phyloP scores from a whole-genome alignment of 768 basidiomycete species.

The Auricularia heimuer region DNA sequence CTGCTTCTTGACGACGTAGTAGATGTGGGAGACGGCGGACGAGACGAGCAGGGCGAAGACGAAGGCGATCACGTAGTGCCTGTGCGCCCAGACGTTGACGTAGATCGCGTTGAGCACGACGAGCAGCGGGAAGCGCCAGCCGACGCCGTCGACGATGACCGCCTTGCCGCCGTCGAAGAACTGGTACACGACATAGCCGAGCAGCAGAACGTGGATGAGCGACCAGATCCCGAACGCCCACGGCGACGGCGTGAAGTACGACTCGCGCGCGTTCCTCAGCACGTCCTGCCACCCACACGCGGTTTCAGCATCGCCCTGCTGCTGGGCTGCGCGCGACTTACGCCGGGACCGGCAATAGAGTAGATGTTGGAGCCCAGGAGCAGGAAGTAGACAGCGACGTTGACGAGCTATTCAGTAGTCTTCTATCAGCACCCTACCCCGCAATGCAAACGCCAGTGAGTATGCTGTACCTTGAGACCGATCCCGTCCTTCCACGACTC shows the following conservation, averaged over 20 bases:
- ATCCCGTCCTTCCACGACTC: conserved; percentile 68
- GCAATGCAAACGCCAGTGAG: not conserved
- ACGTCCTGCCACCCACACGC: conserved; percentile 27
- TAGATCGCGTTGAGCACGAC: conserved; percentile 82
- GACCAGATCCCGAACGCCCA: conserved; percentile 87
- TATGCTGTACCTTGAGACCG: conserved; percentile 53
- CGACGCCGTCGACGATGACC: conserved; percentile 75
- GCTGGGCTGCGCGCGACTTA: not conserved
- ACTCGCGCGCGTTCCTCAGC: conserved; percentile 69
- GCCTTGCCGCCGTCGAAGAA: conserved; percentile 70
- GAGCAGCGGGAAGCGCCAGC: conserved; percentile 87
- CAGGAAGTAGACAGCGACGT: conserved; percentile 72
- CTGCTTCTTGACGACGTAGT: conserved; percentile 88
- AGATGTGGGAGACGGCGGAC: conserved; percentile 72
- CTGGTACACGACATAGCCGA: conserved; percentile 87
- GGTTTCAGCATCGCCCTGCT: no score
- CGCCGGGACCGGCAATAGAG: conserved; percentile 62
- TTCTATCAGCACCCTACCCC: no score
- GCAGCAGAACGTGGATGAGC: conserved; percentile 79
- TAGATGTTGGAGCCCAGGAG: conserved; percentile 90
- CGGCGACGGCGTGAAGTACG: conserved; percentile 89
- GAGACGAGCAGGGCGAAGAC: conserved; percentile 82
- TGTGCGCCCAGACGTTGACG: conserved; percentile 74
- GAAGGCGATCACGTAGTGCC: conserved; percentile 74
- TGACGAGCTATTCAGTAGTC: conserved; percentile 38